phyloP scores from a whole-genome alignment of 2,329 filamentous ascomycete genomes.

The Clarireedia hainanense region DNA sequence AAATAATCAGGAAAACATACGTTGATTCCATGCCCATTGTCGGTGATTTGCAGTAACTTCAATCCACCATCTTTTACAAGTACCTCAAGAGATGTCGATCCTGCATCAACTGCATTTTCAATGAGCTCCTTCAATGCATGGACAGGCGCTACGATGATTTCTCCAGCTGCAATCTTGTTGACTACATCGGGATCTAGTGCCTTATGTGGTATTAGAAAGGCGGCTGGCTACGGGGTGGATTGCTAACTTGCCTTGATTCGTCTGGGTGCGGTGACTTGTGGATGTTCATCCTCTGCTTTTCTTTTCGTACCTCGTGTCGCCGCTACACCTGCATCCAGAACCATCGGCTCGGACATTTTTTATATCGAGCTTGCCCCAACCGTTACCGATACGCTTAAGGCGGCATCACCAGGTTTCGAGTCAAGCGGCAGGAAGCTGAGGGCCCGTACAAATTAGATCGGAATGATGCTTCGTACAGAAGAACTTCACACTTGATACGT shows the following conservation, averaged over 20 bases:
- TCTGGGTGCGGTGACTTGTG: slow-evolving; percentile 35
- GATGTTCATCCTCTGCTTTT: slow-evolving; percentile 37
- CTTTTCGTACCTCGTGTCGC: slow-evolving; percentile 36
- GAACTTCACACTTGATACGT: too few relatives aligned
- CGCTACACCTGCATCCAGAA: slow-evolving; percentile 30
- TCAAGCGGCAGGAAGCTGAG: neutral
- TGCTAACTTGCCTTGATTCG: slow-evolving; percentile 36
- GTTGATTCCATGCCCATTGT: slow-evolving; percentile 94
- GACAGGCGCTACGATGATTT: slow-evolving; percentile 96
- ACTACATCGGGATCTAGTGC: slow-evolving; percentile 87
- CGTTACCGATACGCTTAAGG: too few relatives aligned
- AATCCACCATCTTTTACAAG: slow-evolving; percentile 90
- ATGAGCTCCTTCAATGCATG: slow-evolving; percentile 95
- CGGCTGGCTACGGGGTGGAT: neutral
- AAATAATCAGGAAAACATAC: slow-evolving; percentile 40
- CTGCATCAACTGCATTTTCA: slow-evolving; percentile 96
- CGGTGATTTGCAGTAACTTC: slow-evolving; percentile 92
- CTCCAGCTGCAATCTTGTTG: slow-evolving; percentile 96
- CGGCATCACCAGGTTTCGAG: neutral
- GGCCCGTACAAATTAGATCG: neutral
- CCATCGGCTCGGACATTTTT: slow-evolving; percentile 33
- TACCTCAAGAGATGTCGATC: slow-evolving; percentile 83
- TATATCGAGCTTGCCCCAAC: neutral
- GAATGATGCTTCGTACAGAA: neutral
- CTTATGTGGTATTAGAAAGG: slow-evolving; percentile 39